These are phyloP conservation scores for Cudoniella acicularis DNA, from an alignment of 495 filamentous ascomycete genomes.

Conservation along the genomic window DNA sequence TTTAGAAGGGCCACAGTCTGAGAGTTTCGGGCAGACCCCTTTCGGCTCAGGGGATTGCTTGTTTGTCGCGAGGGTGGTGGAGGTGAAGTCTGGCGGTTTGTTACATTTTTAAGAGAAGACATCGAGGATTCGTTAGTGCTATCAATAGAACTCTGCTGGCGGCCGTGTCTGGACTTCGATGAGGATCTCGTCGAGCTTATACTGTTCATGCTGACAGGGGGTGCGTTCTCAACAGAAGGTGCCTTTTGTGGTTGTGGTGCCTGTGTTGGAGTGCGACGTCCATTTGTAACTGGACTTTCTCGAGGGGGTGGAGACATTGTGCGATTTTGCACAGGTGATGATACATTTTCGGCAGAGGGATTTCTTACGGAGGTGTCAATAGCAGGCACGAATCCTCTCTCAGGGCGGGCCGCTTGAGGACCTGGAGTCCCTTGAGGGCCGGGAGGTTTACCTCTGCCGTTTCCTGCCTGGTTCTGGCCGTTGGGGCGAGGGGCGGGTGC, in stretches of 20 bases:
- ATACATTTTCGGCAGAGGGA: slow-evolving; percentile 12
- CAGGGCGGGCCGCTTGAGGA: slow-evolving; percentile 3
- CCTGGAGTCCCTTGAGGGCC: too few relatives aligned
- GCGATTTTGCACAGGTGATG: slow-evolving; percentile 12
- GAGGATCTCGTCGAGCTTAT: slow-evolving; percentile 6
- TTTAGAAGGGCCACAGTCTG: slow-evolving; percentile 64
- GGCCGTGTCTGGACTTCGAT: slow-evolving; percentile 32
- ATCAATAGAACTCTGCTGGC: slow-evolving; percentile 47
- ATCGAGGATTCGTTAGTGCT: slow-evolving; percentile 36
- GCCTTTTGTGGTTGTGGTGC: slow-evolving; percentile 24
- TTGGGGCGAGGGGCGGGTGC: slow-evolving; percentile 70
- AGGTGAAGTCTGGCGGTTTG: slow-evolving; percentile 45
- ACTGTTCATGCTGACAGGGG: slow-evolving; percentile 21
- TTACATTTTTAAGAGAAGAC: slow-evolving; percentile 35
- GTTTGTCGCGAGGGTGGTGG: slow-evolving; percentile 47
- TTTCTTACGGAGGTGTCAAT: slow-evolving; percentile 41
- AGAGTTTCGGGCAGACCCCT: slow-evolving; percentile 49
- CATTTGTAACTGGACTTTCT: slow-evolving; percentile 43
- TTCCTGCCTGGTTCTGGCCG: slow-evolving; percentile 25
- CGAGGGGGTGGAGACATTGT: slow-evolving; percentile 18
- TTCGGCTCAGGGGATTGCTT: slow-evolving; percentile 45
- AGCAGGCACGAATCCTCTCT: slow-evolving; percentile 47
- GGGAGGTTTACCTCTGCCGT: slow-evolving; percentile 21
- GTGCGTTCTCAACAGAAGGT: slow-evolving; percentile 27
- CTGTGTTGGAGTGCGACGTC: slow-evolving; percentile 58